These are phyloP conservation scores for Agrocybe praecox DNA, from an alignment of 768 basidiomycete species.

Conservation along the genomic window DNA sequence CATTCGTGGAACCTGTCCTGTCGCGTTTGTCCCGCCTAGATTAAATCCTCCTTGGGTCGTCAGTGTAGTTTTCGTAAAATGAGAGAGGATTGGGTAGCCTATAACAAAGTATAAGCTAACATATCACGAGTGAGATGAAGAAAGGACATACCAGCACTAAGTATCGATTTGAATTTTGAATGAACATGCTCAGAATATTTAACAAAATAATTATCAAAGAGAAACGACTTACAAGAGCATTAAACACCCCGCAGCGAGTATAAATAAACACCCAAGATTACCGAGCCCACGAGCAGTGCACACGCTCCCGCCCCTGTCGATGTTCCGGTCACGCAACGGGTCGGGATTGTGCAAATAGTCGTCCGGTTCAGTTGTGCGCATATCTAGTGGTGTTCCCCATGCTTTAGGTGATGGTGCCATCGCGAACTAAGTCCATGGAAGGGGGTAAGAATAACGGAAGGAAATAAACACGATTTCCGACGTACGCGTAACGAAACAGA, in stretches of 20 bases:
- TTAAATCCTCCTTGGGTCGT: conserved; percentile 64
- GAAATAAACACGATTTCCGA: no score
- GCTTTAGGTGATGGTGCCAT: conserved; percentile 41
- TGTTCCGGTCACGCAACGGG: conserved; percentile 48
- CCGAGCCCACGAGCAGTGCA: conserved; percentile 58
- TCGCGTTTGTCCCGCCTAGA: conserved; percentile 73
- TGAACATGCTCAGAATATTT: not conserved
- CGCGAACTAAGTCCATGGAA: conserved; percentile 21
- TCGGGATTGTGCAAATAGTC: conserved; percentile 61
- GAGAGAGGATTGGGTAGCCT: conserved; percentile 56
- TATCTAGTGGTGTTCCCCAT: conserved; percentile 39
- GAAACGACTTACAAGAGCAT: conserved; percentile 46
- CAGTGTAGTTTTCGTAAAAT: conserved; percentile 41
- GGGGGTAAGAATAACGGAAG: not conserved
- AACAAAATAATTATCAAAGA: not conserved
- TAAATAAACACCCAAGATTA: conserved; percentile 59
- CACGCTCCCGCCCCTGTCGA: conserved; percentile 53
- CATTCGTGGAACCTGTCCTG: conserved; percentile 65
- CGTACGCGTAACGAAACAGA: not conserved
- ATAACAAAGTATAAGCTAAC: not conserved
- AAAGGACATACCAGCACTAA: conserved; percentile 37
- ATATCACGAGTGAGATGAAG: not conserved
- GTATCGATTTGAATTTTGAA: no score
- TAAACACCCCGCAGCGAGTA: conserved; percentile 43
- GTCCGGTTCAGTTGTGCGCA: conserved; percentile 45